Evolutionary conservation across 2,329 filamentous ascomycete genomes (phyloP).

Genomic region (Raffaelea arxii): DNA sequence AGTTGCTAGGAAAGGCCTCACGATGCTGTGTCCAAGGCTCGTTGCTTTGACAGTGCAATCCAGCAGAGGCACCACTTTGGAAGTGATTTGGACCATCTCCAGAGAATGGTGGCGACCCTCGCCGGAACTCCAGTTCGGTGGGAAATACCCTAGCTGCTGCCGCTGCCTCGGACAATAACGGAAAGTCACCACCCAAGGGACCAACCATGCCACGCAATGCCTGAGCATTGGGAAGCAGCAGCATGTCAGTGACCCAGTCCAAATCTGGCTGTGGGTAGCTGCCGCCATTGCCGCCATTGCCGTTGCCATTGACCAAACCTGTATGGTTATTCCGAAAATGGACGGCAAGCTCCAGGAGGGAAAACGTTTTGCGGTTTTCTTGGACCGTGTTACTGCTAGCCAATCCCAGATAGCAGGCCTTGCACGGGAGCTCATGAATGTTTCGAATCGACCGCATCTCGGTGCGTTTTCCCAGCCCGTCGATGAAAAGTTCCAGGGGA

Average conservation of each 20-base stretch:
- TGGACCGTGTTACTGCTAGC: conserved; percentile 16
- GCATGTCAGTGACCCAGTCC: conserved; percentile 39
- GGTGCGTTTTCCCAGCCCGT: conserved; percentile 44
- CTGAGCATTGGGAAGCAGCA: conserved; percentile 27
- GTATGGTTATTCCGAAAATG: conserved; percentile 43
- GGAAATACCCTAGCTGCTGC: too few relatives aligned
- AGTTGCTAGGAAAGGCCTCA: too few relatives aligned
- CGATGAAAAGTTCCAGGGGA: conserved; percentile 48
- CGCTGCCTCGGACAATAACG: conserved; percentile 28
- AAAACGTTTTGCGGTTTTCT: conserved; percentile 33
- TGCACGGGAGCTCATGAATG: conserved; percentile 45
- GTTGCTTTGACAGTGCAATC: too few relatives aligned
- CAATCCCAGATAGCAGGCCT: conserved; percentile 36
- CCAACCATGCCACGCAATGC: conserved; percentile 19
- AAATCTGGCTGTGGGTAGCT: conserved; percentile 14
- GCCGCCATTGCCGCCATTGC: background rate
- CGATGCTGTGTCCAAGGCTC: too few relatives aligned
- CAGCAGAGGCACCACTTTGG: too few relatives aligned
- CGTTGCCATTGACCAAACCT: conserved; percentile 20
- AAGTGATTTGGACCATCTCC: too few relatives aligned
- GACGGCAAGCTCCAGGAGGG: conserved; percentile 50
- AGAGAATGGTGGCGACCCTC: too few relatives aligned
- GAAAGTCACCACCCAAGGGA: conserved; percentile 22
- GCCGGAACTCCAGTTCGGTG: too few relatives aligned
- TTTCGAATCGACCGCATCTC: conserved; percentile 47